These are phyloP conservation scores for Globisporangium iwayamae DNA, from an alignment of 352 stramenopile genomes.

Conservation along the genomic window DNA sequence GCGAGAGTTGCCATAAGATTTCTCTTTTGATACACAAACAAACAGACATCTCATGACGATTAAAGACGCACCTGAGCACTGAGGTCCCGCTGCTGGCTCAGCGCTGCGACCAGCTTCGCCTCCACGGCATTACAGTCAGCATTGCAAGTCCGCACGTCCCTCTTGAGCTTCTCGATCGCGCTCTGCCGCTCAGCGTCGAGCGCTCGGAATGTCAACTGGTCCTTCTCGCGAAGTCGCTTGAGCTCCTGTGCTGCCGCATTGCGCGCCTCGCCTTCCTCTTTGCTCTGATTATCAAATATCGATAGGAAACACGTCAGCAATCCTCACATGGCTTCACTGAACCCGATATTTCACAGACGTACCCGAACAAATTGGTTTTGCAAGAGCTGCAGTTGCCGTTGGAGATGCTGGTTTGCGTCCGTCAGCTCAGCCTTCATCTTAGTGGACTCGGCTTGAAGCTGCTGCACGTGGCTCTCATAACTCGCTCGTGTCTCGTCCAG, in stretches of 20 bases:
- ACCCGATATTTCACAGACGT: background rate
- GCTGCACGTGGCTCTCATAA: constrained; percentile 23
- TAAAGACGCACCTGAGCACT: constrained; percentile 14
- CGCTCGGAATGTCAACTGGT: constrained; percentile 23
- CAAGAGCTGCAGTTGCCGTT: constrained; percentile 32
- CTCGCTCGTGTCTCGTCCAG: constrained; percentile 17
- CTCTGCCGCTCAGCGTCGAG: constrained; percentile 20
- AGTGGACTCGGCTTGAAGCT: constrained; percentile 26
- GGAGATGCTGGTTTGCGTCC: constrained; percentile 33
- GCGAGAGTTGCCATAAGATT: background rate
- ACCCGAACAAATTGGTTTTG: constrained; percentile 42
- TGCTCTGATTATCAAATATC: constrained; percentile 16
- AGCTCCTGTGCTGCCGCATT: constrained; percentile 29
- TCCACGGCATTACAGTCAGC: constrained; percentile 26
- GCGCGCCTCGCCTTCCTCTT: constrained; percentile 32
- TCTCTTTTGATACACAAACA: background rate
- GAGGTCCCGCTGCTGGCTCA: constrained; percentile 26
- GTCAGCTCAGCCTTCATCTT: constrained; percentile 21
- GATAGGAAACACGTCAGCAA: background rate
- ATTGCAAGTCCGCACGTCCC: constrained; percentile 25
- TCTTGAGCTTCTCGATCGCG: constrained; percentile 26
- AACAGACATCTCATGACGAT: background rate
- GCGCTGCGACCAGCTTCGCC: constrained; percentile 18
- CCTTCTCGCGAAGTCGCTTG: constrained; percentile 38
- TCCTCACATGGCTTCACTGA: too few relatives aligned